Percentiles rank a stretch among this genome's conserved stretches.
Conservation (phyloP, 805 yeast species). For the Barnettozyma pratensis region DNA sequence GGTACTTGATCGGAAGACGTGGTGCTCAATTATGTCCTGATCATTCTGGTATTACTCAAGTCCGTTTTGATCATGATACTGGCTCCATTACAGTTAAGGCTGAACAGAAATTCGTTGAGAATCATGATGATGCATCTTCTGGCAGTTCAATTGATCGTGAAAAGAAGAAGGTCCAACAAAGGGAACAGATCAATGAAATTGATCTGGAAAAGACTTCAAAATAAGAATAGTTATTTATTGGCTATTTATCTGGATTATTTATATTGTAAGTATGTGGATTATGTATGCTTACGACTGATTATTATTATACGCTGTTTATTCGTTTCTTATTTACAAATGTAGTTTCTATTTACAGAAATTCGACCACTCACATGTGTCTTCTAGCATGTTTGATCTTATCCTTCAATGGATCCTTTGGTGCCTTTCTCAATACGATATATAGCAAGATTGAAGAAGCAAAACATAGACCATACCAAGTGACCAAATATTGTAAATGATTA, state of each 20-base stretch:
- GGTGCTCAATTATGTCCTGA: conserved; percentile 51
- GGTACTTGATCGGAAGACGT: conserved; percentile 53
- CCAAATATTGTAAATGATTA: conserved; percentile 85
- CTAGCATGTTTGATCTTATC: conserved; percentile 48
- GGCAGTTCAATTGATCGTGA: background rate
- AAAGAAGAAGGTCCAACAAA: background rate
- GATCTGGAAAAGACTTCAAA: background rate
- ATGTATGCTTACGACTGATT: background rate
- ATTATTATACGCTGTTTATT: background rate
- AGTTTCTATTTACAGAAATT: conserved; percentile 2
- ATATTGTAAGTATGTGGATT: background rate
- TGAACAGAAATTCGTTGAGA: conserved; percentile 12
- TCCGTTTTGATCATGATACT: conserved; percentile 9
- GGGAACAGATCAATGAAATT: background rate
- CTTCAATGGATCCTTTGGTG: conserved; percentile 32
- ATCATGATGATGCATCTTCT: background rate
- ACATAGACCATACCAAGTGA: conserved; percentile 93
- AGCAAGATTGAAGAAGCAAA: conserved; percentile 68
- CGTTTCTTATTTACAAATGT: background rate
- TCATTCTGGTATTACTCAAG: conserved; percentile 33
- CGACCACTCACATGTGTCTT: conserved; percentile 28
- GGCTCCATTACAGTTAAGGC: conserved; percentile 14
- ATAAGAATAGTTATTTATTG: background rate
- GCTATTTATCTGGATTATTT: too few relatives aligned
- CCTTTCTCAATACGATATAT: conserved; percentile 43